Percentiles rank a stretch among this genome's conserved stretches.
Conservation (phyloP, 495 filamentous ascomycete species). For the Penicillium coprophilum region DNA sequence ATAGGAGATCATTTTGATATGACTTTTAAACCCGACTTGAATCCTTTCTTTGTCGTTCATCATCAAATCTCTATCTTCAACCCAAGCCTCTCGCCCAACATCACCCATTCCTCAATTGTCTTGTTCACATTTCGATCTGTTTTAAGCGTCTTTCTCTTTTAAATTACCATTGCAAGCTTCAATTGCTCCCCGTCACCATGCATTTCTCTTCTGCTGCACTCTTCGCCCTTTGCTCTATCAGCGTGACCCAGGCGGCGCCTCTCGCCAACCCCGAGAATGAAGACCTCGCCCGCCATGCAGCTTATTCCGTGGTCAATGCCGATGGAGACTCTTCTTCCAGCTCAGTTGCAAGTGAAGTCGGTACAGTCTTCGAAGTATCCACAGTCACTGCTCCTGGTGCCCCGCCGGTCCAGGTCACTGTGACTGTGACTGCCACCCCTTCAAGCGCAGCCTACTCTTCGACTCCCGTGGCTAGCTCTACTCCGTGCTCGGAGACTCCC, state of each 20-base stretch:
- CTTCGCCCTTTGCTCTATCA: slow-evolving; percentile 32
- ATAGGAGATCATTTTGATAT: slow-evolving; percentile 9
- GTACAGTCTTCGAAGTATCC: slow-evolving; percentile 38
- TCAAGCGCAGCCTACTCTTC: slow-evolving; percentile 18
- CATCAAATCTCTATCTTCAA: slow-evolving; percentile 6
- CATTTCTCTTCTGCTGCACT: slow-evolving; percentile 35
- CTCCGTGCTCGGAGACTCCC: slow-evolving; percentile 16
- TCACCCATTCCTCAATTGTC: not conserved
- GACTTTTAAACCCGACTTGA: slow-evolving; percentile 25
- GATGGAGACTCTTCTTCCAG: slow-evolving; percentile 34
- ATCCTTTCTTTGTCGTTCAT: not conserved
- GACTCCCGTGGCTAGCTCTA: slow-evolving; percentile 17
- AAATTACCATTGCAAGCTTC: slow-evolving; percentile 1
- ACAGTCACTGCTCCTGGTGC: slow-evolving; percentile 20
- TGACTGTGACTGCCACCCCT: slow-evolving; percentile 34
- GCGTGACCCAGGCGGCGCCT: slow-evolving; percentile 35
- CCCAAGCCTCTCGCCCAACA: not conserved
- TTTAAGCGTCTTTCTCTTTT: slow-evolving; percentile 1
- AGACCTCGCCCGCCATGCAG: slow-evolving; percentile 32
- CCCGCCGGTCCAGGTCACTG: slow-evolving; percentile 35
- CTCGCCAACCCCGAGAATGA: slow-evolving; percentile 30
- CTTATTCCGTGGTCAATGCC: slow-evolving; percentile 52
- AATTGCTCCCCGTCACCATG: slow-evolving; percentile 24
- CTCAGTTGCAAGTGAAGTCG: slow-evolving; percentile 22
- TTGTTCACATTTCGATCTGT: slow-evolving; percentile 6